These are phyloP conservation scores for Microsporum canis DNA, from an alignment of 2,329 filamentous ascomycete genomes.

Conservation along the genomic window DNA sequence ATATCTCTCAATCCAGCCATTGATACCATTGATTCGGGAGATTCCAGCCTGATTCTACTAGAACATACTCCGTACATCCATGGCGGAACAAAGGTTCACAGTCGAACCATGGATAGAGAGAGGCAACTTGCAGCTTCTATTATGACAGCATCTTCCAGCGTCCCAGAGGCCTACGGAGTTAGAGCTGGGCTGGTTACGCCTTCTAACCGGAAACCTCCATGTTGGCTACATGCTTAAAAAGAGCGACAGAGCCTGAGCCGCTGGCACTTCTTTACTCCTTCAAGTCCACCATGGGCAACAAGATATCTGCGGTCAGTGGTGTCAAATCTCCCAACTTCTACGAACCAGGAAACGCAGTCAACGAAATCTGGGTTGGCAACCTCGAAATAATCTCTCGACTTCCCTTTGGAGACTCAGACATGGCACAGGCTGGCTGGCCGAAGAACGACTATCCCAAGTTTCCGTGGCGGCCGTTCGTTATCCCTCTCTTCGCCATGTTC, in stretches of 20 bases:
- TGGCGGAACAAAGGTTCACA: too few species aligned
- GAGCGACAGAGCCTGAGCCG: background rate
- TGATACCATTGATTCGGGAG: background rate
- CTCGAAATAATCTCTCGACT: constrained; percentile 30
- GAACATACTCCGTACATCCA: too few species aligned
- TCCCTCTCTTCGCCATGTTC: constrained; percentile 19
- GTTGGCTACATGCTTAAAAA: background rate
- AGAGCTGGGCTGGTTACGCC: too few species aligned
- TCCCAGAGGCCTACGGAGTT: too few species aligned
- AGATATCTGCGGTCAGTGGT: constrained; percentile 24
- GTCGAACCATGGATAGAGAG: too few species aligned
- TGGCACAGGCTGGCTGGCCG: constrained; percentile 29
- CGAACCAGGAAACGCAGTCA: constrained; percentile 27
- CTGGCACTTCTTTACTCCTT: too few species aligned
- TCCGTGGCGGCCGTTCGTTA: constrained; percentile 32
- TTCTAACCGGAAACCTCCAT: too few species aligned
- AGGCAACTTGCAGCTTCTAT: too few species aligned
- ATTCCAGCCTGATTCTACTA: too few species aligned
- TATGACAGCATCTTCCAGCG: too few species aligned
- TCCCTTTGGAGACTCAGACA: constrained; percentile 30
- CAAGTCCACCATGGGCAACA: constrained; percentile 24
- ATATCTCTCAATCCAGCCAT: background rate
- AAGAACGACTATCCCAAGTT: constrained; percentile 26
- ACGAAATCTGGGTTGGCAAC: constrained; percentile 29
- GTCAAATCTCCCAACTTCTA: constrained; percentile 28